Evolutionary conservation across 345 rosid genomes (phyloP).

Genomic region (Hirschfeldia incana): DNA sequence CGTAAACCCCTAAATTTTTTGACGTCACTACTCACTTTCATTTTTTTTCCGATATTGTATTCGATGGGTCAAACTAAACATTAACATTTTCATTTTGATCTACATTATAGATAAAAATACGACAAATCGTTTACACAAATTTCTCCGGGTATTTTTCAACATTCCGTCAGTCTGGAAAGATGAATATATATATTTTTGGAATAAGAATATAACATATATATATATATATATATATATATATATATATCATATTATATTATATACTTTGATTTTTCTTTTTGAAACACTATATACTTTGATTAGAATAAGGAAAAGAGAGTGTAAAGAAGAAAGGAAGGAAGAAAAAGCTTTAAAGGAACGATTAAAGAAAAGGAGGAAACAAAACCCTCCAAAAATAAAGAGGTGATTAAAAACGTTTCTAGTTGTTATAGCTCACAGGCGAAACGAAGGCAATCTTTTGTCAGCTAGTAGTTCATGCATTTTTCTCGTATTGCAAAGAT

Average conservation of each 20-base stretch:
- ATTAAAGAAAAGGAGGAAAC: background rate
- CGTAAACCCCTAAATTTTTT: background rate
- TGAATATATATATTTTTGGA: too few relatives aligned
- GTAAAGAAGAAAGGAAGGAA: too few relatives aligned
- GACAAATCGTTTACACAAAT: background rate
- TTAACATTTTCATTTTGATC: background rate
- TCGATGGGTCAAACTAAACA: background rate
- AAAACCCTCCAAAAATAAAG: background rate
- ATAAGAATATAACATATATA: too few relatives aligned
- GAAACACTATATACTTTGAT: too few relatives aligned
- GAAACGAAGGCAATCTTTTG: conserved; percentile 6
- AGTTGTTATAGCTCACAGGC: background rate
- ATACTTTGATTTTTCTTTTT: too few relatives aligned
- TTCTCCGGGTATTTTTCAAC: background rate
- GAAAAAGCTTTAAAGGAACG: too few relatives aligned
- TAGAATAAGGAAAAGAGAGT: too few relatives aligned
- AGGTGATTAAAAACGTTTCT: conserved; percentile 9
- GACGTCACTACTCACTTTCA: background rate
- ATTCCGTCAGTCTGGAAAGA: background rate
- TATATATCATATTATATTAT: too few relatives aligned
- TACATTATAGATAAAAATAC: background rate
- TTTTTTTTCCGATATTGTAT: background rate
- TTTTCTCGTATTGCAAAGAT: background rate
- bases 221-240: too few relatives aligned
- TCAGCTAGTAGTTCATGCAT: background rate